Percentiles rank a stretch among this genome's conserved stretches.
Evolutionary conservation across 225 moss, liverwort and hornwort species (phyloP).

Genomic region (Lunularia cruciata): DNA sequence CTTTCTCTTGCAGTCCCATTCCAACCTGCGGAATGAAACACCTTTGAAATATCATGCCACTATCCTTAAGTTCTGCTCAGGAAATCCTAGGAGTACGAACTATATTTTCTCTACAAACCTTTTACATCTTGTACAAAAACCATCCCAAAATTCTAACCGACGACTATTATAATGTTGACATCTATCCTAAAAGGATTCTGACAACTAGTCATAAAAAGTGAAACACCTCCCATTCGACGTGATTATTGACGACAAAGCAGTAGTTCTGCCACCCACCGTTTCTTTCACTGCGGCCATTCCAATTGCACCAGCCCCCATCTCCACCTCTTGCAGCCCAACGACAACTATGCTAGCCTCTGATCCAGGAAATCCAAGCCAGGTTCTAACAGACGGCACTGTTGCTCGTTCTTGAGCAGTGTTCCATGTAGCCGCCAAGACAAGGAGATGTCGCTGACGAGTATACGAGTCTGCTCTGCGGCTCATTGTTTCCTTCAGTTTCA

Average conservation of each 20-base stretch:
- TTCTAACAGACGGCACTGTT: constrained; percentile 56
- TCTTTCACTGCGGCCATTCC: constrained; percentile 99
- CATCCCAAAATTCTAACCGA: too few species aligned
- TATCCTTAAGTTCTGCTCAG: too few species aligned
- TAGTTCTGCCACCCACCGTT: constrained; percentile 56
- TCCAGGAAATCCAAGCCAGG: constrained; percentile 66
- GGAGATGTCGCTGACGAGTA: constrained; percentile 63
- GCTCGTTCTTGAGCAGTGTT: constrained; percentile 88
- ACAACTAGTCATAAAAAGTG: not conserved
- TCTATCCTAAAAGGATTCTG: too few species aligned
- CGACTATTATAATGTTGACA: too few species aligned
- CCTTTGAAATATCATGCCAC: too few species aligned
- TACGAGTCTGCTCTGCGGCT: constrained; percentile 58
- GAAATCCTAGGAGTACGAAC: too few species aligned
- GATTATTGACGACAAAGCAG: not conserved
- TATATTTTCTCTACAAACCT: too few species aligned
- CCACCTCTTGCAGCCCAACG: constrained; percentile 96
- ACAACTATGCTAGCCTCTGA: constrained; percentile 77
- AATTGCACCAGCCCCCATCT: constrained; percentile 95
- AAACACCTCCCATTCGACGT: too few species aligned
- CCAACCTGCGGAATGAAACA: constrained; percentile 61
- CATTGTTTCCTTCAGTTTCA: constrained; percentile 51
- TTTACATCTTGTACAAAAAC: too few species aligned
- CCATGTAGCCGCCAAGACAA: constrained; percentile 86
- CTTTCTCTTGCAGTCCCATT: constrained; percentile 78